Evolutionary conservation across 768 basidiomycete genomes (phyloP).

Genomic region (Termitomyces sp.): DNA sequence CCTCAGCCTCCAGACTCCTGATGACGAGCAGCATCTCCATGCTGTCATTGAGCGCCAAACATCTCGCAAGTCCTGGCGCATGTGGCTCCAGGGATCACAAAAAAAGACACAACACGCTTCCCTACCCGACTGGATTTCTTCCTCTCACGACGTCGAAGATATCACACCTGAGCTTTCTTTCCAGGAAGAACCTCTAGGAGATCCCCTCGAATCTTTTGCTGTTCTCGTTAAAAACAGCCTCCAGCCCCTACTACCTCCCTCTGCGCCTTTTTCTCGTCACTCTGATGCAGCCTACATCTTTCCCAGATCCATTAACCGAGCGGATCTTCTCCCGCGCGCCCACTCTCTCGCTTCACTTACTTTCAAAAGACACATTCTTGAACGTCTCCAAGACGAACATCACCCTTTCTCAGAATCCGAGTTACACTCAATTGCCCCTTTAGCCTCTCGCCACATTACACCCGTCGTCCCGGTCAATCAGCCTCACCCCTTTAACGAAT

Average conservation of each 20-base stretch:
- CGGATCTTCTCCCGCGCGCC: slow-evolving; percentile 29
- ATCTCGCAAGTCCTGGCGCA: slow-evolving; percentile 50
- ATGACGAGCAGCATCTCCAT: slow-evolving; percentile 41
- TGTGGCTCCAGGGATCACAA: slow-evolving; percentile 39
- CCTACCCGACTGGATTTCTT: slow-evolving; percentile 26
- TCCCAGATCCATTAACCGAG: slow-evolving; percentile 53
- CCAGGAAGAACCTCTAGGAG: slow-evolving; percentile 1
- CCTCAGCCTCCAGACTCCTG: slow-evolving; percentile 54
- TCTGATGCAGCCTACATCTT: slow-evolving; percentile 33
- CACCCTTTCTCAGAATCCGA: slow-evolving; percentile 35
- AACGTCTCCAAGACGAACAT: slow-evolving; percentile 34
- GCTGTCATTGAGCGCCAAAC: slow-evolving; percentile 23
- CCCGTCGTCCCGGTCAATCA: slow-evolving; percentile 20
- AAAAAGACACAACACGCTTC: slow-evolving; percentile 15
- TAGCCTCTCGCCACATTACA: slow-evolving; percentile 31
- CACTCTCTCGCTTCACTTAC: slow-evolving; percentile 41
- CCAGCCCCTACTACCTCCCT: slow-evolving; percentile 31
- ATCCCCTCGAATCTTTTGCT: slow-evolving; percentile 22
- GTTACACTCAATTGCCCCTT: slow-evolving; percentile 39
- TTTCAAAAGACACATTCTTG: slow-evolving; percentile 50
- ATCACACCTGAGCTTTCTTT: slow-evolving; percentile 13
- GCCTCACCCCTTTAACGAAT: slow-evolving; percentile 28
- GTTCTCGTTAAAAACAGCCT: slow-evolving; percentile 46
- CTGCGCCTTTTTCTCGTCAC: slow-evolving; percentile 47
- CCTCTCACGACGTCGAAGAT: slow-evolving; percentile 16